Evolutionary conservation across 129 eudicot genomes (phyloP), one percentile per base, ranked within the genome.

Genomic region (Flaveria linearis): DNA sequence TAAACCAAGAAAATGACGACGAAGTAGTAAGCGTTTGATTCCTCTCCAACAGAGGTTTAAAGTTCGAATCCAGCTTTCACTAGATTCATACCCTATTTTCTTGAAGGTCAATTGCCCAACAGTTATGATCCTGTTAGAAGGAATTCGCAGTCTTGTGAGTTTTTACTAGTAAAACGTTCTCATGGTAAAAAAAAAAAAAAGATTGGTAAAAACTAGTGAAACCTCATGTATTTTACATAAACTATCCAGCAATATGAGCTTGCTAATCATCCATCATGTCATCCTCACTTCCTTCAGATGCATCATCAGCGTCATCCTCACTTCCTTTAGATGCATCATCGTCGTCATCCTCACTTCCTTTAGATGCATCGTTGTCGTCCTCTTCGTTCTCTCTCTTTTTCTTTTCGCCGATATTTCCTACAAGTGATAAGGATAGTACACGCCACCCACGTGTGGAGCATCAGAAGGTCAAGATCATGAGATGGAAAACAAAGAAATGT

Each of bases 391-490:
- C 68, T 74, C 81, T 79, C 68, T 72, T 64, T 74, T 84, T 81
- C 68, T 75, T 73, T 18, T 75, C 69, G 9, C 43, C 83, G 55
- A 22, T 47, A 80, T 71, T 78, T 78, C 81, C 96, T 85, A 69
- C 45, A 76, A 76, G 18, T 3, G 17, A 6, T 10, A 12, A 28
- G 39, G 0, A 20, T 3, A 22, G 18, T 5, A 68, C 1, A 23
- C 13, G 8, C 15, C 17, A 60, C 36, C 30, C 5, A 52, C 9
- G 22, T 16, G 14, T 70, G 16, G 23, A 14, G 25, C 18, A 23
- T 7, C 30, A 26, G 13, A 47, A 15, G 0, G 15, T 51, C n/a
- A 16, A 7, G 16, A 42, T 18, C 1, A 63, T 69, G 33, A 18
- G 5, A 47, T 11, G 12, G 3, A 1, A 12, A 3, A 12, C n/a